A percentile compares a stretch with the other conserved stretches of the same genome.
These are phyloP conservation scores for Penicillium thymicola DNA, from an alignment of 2,329 filamentous ascomycete genomes.

Conservation along the genomic window DNA sequence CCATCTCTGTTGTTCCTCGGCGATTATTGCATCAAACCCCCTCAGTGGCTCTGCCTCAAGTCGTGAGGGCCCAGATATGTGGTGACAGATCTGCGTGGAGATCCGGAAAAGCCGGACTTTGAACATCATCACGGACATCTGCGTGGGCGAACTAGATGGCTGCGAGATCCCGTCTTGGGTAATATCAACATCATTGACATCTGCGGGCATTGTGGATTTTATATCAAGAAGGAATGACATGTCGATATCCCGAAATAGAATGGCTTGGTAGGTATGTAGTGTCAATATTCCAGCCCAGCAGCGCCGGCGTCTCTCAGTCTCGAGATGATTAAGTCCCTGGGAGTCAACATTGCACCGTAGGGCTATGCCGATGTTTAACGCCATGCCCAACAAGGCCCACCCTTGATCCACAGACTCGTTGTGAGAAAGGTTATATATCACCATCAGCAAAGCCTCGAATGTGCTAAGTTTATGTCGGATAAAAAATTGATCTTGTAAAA, in stretches of 20 bases:
- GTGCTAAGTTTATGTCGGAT: conserved; percentile 29
- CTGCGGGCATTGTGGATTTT: conserved; percentile 18
- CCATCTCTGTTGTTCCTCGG: conserved; percentile 20
- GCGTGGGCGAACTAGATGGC: conserved; percentile 22
- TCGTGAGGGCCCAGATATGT: conserved; percentile 8
- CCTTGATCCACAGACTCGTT: conserved; percentile 23
- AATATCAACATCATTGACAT: conserved; percentile 27
- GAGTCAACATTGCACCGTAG: conserved; percentile 30
- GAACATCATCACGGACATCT: conserved; percentile 33
- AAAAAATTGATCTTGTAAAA: conserved; percentile 30
- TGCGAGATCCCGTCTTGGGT: conserved; percentile 3
- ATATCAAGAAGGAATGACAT: conserved; percentile 26
- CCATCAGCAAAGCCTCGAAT: conserved; percentile 29
- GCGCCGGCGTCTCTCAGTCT: conserved; percentile 27
- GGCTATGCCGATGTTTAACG: conserved; percentile 30
- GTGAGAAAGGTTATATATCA: conserved; percentile 31
- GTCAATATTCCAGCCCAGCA: conserved; percentile 34
- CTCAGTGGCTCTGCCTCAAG: conserved; percentile 8
- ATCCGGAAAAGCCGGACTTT: conserved; percentile 31
- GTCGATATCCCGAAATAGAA: conserved; percentile 22
- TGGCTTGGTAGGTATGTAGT: conserved; percentile 33
- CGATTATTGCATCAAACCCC: conserved; percentile 14
- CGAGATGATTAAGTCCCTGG: conserved; percentile 17
- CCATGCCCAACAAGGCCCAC: conserved; percentile 31
- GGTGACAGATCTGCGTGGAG: conserved; percentile 26